These are phyloP conservation scores for Aphanomyces astaci DNA, from an alignment of 352 stramenopile genomes.

Conservation along the genomic window DNA sequence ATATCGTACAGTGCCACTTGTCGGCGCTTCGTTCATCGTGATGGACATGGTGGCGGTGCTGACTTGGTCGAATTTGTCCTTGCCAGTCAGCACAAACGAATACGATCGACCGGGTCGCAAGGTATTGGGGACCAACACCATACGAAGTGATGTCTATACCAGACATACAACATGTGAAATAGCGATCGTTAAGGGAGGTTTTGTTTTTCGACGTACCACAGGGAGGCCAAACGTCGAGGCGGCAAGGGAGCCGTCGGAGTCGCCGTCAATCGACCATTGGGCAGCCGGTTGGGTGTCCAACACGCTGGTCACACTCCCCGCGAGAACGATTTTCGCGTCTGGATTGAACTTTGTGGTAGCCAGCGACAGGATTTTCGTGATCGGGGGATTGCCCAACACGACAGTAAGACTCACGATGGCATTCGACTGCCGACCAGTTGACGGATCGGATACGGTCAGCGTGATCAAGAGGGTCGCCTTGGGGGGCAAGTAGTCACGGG, in stretches of 20 bases:
- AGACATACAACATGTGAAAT: not conserved
- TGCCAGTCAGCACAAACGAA: constrained; percentile 40
- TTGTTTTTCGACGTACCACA: constrained; percentile 26
- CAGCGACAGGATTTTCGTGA: constrained; percentile 45
- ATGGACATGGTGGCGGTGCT: constrained; percentile 40
- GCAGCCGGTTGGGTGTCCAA: constrained; percentile 32
- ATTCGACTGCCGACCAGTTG: constrained; percentile 26
- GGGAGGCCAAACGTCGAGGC: constrained; percentile 39
- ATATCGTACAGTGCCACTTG: constrained; percentile 32
- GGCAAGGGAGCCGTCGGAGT: constrained; percentile 24
- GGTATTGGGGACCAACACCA: constrained; percentile 42
- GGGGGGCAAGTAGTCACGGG: constrained; percentile 38
- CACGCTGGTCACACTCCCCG: constrained; percentile 40
- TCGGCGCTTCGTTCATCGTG: constrained; percentile 43
- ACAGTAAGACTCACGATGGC: constrained; percentile 40
- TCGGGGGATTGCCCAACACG: constrained; percentile 40
- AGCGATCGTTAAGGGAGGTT: too few species aligned
- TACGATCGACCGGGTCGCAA: constrained; percentile 41
- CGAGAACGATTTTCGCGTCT: constrained; percentile 49
- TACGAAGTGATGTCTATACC: constrained; percentile 27
- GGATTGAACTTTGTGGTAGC: constrained; percentile 39
- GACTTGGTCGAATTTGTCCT: constrained; percentile 36
- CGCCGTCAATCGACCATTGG: constrained; percentile 40
- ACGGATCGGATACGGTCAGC: constrained; percentile 35
- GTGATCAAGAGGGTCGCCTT: constrained; percentile 52